Evolutionary conservation across 2,329 filamentous ascomycete species (phyloP).

Genomic region (Hypoxylon sp.): DNA sequence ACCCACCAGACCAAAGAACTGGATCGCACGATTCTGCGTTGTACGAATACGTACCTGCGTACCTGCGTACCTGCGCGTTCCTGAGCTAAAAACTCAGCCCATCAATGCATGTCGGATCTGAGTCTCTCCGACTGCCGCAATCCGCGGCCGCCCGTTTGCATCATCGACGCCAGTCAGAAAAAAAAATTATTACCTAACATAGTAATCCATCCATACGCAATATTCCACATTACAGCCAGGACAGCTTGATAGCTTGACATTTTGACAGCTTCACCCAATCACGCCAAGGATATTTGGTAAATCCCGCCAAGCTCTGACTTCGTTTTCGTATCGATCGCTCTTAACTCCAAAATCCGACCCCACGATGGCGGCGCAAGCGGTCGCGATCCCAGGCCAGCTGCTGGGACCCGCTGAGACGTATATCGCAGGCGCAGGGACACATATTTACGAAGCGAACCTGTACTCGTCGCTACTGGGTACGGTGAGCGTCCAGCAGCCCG

Average conservation of each 20-base stretch:
- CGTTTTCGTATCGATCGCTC: no score
- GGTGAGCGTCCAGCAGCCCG: conserved; percentile 60
- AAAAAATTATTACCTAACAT: no score
- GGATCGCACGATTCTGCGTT: conserved; percentile 23
- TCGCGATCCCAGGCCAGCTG: conserved; percentile 83
- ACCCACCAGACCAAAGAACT: conserved; percentile 28
- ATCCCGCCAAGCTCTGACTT: neutral
- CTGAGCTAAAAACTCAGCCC: conserved; percentile 1
- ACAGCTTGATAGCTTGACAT: no score
- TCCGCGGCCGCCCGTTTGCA: conserved; percentile 23
- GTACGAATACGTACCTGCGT: conserved; percentile 6
- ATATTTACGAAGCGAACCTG: conserved; percentile 78
- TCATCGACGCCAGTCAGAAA: conserved; percentile 26
- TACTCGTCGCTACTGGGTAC: conserved; percentile 84
- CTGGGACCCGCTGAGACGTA: conserved; percentile 75
- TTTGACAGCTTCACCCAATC: conserved; percentile 17
- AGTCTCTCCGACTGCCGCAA: conserved; percentile 6
- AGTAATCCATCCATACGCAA: no score
- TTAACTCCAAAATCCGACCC: no score
- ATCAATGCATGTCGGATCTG: conserved; percentile 18
- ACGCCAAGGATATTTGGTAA: neutral
- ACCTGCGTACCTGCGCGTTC: neutral
- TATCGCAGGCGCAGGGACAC: conserved; percentile 81
- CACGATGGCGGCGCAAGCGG: conserved; percentile 46
- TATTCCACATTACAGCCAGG: no score